These are phyloP conservation scores for Penicillium flavigenum DNA, from an alignment of 495 filamentous ascomycete genomes.

Conservation along the genomic window DNA sequence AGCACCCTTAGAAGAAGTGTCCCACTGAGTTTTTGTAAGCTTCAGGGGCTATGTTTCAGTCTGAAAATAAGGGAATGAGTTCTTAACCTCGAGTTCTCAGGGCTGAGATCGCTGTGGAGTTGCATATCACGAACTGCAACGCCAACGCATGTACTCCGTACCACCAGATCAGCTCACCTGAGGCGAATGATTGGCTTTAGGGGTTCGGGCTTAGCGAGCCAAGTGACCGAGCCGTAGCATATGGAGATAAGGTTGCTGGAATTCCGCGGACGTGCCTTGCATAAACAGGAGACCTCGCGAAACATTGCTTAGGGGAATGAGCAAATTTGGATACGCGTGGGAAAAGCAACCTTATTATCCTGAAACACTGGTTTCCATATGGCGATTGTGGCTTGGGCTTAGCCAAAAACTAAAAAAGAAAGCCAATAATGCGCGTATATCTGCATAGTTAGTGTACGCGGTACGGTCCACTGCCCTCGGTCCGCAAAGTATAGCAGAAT, in stretches of 20 bases:
- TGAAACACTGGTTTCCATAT: constrained; percentile 31
- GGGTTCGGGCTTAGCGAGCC: background rate
- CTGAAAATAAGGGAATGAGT: constrained; percentile 4
- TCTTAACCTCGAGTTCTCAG: background rate
- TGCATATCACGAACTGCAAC: background rate
- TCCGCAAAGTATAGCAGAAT: constrained; percentile 9
- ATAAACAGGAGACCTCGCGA: constrained; percentile 30
- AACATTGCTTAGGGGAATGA: constrained; percentile 28
- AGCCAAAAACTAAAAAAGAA: background rate
- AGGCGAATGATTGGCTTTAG: constrained; percentile 1
- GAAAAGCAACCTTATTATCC: constrained; percentile 29
- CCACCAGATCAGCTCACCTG: background rate
- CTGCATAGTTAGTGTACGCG: constrained; percentile 18
- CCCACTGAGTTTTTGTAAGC: background rate
- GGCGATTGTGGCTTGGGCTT: constrained; percentile 23
- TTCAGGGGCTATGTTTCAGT: background rate
- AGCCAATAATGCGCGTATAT: background rate
- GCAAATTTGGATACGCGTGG: constrained; percentile 15
- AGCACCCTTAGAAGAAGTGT: background rate
- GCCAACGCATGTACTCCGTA: background rate
- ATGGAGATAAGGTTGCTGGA: constrained; percentile 36
- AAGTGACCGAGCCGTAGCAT: constrained; percentile 10
- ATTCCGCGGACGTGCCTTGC: constrained; percentile 37
- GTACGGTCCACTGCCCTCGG: constrained; percentile 8
- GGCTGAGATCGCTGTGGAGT: constrained; percentile 6